phyloP scores from a whole-genome alignment of 257 asterid species.

The Datura wrightii region DNA sequence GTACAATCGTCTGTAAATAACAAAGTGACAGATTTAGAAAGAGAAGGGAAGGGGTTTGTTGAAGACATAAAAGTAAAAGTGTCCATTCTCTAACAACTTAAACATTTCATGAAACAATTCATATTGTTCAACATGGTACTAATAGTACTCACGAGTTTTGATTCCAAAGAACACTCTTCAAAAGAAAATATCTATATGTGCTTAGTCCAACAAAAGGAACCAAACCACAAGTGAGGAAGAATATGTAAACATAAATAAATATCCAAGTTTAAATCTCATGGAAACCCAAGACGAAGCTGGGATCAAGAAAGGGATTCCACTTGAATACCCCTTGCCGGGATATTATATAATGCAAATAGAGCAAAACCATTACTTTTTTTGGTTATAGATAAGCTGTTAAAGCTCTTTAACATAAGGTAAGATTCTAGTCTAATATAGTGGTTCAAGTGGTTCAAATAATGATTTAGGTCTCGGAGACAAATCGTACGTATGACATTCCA shows the following conservation, averaged over 20 bases:
- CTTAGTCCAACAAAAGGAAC: neutral
- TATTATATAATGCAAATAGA: neutral
- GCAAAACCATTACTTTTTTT: neutral
- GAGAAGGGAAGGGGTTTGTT: neutral
- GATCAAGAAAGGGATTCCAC: too few relatives aligned
- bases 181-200: neutral
- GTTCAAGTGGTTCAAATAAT: neutral
- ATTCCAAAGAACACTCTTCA: neutral
- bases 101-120: neutral
- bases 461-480: too few relatives aligned
- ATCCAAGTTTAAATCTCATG: neutral
- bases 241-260: neutral
- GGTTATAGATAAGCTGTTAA: neutral
- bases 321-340: too few relatives aligned
- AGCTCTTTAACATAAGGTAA: neutral
- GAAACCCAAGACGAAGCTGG: neutral
- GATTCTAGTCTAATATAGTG: neutral
- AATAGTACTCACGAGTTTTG: neutral
- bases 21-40: neutral
- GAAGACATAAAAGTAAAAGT: conserved; percentile 4
- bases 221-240: neutral
- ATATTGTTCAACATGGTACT: neutral
- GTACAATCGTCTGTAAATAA: conserved; percentile 66
- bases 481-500: too few relatives aligned
- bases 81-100: neutral